Evolutionary conservation across 148 eudicot genomes (phyloP).

Genomic region (Hydrangea macrophylla): DNA sequence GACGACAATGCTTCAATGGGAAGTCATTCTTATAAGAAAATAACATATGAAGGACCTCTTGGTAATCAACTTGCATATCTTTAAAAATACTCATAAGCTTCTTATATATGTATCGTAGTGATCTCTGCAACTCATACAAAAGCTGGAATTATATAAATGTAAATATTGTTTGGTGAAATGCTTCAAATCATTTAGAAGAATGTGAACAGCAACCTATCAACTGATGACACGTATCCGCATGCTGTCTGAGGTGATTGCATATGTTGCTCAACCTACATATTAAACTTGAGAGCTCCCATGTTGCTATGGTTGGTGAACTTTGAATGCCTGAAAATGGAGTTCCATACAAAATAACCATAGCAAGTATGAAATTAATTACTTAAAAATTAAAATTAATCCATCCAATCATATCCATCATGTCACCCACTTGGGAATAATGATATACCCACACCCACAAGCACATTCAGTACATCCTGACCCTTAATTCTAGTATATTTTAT

Average conservation of each 20-base stretch:
- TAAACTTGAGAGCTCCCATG: constrained; percentile 46
- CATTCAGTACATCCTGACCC: too few relatives aligned
- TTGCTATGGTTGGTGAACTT: constrained; percentile 24
- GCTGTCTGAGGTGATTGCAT: constrained; percentile 31
- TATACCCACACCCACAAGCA: too few relatives aligned
- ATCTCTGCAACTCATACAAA: constrained; percentile 32
- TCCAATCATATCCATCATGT: too few relatives aligned
- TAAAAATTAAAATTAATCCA: too few relatives aligned
- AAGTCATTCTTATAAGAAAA: constrained; percentile 39
- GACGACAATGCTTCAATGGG: constrained; percentile 45
- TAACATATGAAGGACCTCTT: constrained; percentile 38
- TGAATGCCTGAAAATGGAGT: constrained; percentile 38
- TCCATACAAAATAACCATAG: too few relatives aligned
- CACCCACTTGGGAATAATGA: too few relatives aligned
- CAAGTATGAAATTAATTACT: too few relatives aligned
- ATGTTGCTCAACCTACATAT: constrained; percentile 36
- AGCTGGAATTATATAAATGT: too few relatives aligned
- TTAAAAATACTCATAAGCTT: constrained; percentile 34
- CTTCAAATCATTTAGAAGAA: background rate
- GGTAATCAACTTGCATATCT: constrained; percentile 42
- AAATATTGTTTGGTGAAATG: too few relatives aligned
- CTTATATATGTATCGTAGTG: constrained; percentile 32
- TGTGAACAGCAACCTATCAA: constrained; percentile 38
- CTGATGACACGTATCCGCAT: constrained; percentile 34
- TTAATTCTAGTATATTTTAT: too few relatives aligned